These are phyloP conservation scores for Starmera amethionina DNA, from an alignment of 805 yeast genomes.

Conservation along the genomic window DNA sequence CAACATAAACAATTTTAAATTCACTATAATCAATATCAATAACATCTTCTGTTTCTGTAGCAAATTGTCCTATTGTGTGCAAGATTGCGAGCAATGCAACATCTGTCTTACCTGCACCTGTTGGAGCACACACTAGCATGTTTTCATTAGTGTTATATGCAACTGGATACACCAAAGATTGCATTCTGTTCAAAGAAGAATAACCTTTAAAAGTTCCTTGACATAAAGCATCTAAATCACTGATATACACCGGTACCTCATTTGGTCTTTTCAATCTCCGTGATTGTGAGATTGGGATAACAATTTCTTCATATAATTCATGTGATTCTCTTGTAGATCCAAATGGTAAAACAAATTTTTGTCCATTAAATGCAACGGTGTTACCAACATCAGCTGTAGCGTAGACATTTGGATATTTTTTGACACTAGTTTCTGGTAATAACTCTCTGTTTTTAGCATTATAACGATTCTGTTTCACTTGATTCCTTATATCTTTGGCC, in stretches of 20 bases:
- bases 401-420: constrained; percentile 80
- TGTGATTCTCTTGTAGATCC: constrained; percentile 64
- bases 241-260: constrained; percentile 44
- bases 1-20: constrained; percentile 87
- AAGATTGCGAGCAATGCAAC: constrained; percentile 77
- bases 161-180: constrained; percentile 81
- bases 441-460: constrained; percentile 39
- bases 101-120: constrained; percentile 97
- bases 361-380: constrained; percentile 71
- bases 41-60: constrained; percentile 41
- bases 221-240: constrained; percentile 67
- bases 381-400: constrained; percentile 58
- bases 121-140: constrained; percentile 94
- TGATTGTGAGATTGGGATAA: constrained; percentile 66
- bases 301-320: constrained; percentile 67
- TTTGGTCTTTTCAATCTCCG: constrained; percentile 26
- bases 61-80: constrained; percentile 67
- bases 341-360: constrained; percentile 65
- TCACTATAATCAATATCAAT: constrained; percentile 68
- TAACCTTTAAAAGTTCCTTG: constrained; percentile 78
- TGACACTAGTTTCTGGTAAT: constrained; percentile 33
- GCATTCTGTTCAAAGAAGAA: constrained; percentile 73
- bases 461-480: constrained; percentile 39
- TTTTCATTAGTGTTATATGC: constrained; percentile 92
- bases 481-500: constrained; percentile 44